Evolutionary conservation across 164 flowering plant genomes (phyloP), one percentile per base, ranked within the genome.

Genomic region (Berberis vulgaris): DNA sequence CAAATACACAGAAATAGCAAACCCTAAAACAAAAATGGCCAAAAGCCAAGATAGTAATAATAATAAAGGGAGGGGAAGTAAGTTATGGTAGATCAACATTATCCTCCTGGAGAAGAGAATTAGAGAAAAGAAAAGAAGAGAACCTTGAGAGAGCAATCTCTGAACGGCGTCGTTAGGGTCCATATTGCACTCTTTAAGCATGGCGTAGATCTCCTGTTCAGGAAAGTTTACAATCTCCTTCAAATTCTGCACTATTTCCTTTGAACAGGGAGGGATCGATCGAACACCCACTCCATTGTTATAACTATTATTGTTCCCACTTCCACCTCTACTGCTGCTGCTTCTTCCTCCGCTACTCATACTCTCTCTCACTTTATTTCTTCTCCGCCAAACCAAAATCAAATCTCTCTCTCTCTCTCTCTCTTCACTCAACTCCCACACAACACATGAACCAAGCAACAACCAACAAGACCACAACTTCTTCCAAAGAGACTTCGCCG

Each of bases 101-200:
- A 26, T 26, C 26, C 26, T 26, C 26, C 26, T 26, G 26, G 26
- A 26, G 26, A 26, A 26, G 26, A 26, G 26, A 26, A 26, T 26
- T 40, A 57, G 41, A 40, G 3, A 3, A 2, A 54, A 54, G 3
- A 8, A 3, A 52, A 7, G 26, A 12, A 43, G 3, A 9, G 39
- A 41, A 95, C 99, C 99, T 85, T 85, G 96, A n/a, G 91, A 58
- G 62, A 91, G 91, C 45, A 95, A 87, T 59, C 95, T 82, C 63
- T 79, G 78, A 41, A 88, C 87, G 69, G 99, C 76, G 50, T 91
- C 99, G 72, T 91, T 78, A 66, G 97, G 97, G 87, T 95, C 97
- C 98, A 95, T 91, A 68, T 91, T 83, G 72, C 97, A 95, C 63
- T 77, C 80, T 65, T 72, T 77, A 59, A 77, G 80, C 78, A 74